A percentile compares a stretch with the other conserved stretches of the same genome.
Evolutionary conservation across 441 rosid genomes (phyloP).

Genomic region (Codiaeum variegatum): DNA sequence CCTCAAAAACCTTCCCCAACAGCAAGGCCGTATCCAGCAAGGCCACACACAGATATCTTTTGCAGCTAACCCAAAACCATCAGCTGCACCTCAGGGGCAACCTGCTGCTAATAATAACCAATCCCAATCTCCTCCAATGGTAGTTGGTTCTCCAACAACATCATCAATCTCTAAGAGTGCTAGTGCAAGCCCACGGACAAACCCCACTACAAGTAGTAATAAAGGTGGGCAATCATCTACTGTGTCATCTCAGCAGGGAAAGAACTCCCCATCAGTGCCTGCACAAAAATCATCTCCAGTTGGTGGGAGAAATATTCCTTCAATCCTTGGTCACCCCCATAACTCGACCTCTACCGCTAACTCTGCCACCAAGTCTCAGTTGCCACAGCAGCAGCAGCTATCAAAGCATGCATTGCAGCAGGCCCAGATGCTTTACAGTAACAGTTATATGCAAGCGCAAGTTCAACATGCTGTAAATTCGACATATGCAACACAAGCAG

Average conservation of each 20-base stretch:
- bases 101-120: slow-evolving; percentile 46
- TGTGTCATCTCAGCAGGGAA: slow-evolving; percentile 60
- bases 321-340: slow-evolving; percentile 68
- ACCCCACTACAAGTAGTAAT: slow-evolving; percentile 55
- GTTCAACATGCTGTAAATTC: slow-evolving; percentile 45
- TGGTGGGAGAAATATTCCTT: slow-evolving; percentile 57
- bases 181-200: slow-evolving; percentile 86
- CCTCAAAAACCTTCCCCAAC: slow-evolving; percentile 56
- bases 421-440: slow-evolving; percentile 48
- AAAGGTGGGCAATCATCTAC: slow-evolving; percentile 67
- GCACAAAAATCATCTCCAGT: slow-evolving; percentile 52
- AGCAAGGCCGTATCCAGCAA: slow-evolving; percentile 68
- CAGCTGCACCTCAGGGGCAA: slow-evolving; percentile 50
- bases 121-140: slow-evolving; percentile 59
- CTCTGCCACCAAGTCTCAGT: slow-evolving; percentile 53
- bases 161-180: slow-evolving; percentile 81
- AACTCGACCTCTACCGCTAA: slow-evolving; percentile 36
- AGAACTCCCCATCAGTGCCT: slow-evolving; percentile 51
- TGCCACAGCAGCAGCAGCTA: slow-evolving; percentile 40
- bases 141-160: slow-evolving; percentile 78
- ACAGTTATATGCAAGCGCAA: slow-evolving; percentile 56
- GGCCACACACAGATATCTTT: slow-evolving; percentile 76
- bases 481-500: slow-evolving; percentile 32
- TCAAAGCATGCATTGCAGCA: slow-evolving; percentile 60
- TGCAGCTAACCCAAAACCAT: slow-evolving; percentile 59